Base-by-base conservation (phyloP, 345 rosid species). In the Brassica napus region DNA sequence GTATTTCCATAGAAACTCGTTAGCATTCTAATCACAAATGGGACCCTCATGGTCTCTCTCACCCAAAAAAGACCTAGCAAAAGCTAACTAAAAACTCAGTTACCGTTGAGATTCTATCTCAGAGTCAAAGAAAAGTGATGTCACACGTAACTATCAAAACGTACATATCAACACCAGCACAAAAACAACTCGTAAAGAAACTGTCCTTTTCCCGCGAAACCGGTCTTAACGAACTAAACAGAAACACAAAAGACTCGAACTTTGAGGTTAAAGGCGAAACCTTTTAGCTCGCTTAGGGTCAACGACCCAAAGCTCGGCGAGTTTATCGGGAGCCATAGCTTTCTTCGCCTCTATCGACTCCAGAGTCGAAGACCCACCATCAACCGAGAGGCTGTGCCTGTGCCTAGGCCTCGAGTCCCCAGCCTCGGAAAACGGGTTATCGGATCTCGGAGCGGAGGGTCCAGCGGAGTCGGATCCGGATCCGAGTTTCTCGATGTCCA, bases 301-400 rank as follows among this genome's bases (percentile, higher is more conserved):
- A 11, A 87, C 54, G 30, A 86, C 73, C 99, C 97, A 90, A 71
- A 93, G 83, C 86, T 93, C 96, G 16, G 92, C 96, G 21, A 95
- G 90, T 83, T 89, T 95, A 69, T 87, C 90, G 75, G 98, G 94
- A 81, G 90, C 92, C 99, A 95, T 90, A 72, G 99, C 98, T 86
- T 91, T 95, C 86, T 91, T 91, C 3, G 96, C 94, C 79, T 95
- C 97, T 23, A 93, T 87, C 1, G 92, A 84, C 69, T 90, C 96
- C 86, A 83, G 34, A 34, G 71, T 71, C 67, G 90, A 84, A 8
- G 86, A 85, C 57, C 92, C 94, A 71, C 57, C 57, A 49, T 89
- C 97, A 63, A 87, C 85, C 8, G 97, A 94, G 71, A 88, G 89
- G 85, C 98, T 92, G 65, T 94, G 86, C 72, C 96, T 82, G 65